phyloP scores from a whole-genome alignment of 306 rosid genomes.

The Potentilla sterilis region DNA sequence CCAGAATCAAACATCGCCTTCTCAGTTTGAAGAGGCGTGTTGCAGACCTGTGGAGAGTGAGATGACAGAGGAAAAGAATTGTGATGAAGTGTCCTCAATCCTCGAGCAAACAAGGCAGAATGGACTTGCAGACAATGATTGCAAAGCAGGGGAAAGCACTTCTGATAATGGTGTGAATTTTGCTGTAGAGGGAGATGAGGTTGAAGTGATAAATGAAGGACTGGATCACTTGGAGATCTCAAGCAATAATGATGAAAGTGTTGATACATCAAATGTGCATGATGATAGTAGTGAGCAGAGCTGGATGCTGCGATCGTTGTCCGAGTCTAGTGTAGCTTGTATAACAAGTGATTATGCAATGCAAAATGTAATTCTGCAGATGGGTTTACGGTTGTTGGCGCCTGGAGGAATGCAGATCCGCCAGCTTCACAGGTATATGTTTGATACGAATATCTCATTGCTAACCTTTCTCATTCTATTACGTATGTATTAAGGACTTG shows the following conservation, averaged over 20 bases:
- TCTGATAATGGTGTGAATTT: slow-evolving; percentile 18
- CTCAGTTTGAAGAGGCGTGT: slow-evolving; percentile 25
- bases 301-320: slow-evolving; percentile 85
- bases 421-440: slow-evolving; percentile 72
- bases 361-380: slow-evolving; percentile 96
- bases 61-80: slow-evolving; percentile 36
- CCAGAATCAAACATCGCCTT: slow-evolving; percentile 32
- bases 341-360: slow-evolving; percentile 88
- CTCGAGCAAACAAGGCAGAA: slow-evolving; percentile 43
- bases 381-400: slow-evolving; percentile 89
- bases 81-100: slow-evolving; percentile 41
- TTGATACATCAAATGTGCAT: slow-evolving; percentile 52
- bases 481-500: not conserved
- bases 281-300: slow-evolving; percentile 79
- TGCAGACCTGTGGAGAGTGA: slow-evolving; percentile 33
- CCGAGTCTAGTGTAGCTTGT: slow-evolving; percentile 90
- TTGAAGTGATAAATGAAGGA: slow-evolving; percentile 30
- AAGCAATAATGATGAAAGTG: slow-evolving; percentile 55
- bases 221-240: slow-evolving; percentile 46
- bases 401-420: slow-evolving; percentile 92
- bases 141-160: slow-evolving; percentile 18
- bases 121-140: slow-evolving; percentile 20
- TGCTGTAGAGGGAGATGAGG: slow-evolving; percentile 33
- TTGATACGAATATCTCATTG: not conserved
- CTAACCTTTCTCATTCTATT: not conserved